Evolutionary conservation across 2,329 filamentous ascomycete species (phyloP).

Genomic region (Ophiostoma ips): DNA sequence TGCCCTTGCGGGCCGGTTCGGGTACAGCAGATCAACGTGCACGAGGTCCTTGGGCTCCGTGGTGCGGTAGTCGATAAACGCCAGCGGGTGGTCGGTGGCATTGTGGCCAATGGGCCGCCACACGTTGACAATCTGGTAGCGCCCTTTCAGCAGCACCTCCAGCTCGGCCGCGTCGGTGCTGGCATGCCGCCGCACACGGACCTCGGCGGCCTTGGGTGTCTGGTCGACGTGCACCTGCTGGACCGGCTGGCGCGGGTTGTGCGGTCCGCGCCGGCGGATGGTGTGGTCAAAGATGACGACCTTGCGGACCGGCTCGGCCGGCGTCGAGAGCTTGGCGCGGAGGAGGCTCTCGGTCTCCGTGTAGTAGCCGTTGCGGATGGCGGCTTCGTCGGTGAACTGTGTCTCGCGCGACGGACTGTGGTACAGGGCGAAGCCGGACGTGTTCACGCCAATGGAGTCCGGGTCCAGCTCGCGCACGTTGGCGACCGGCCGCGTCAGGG

Average conservation of each 20-base stretch:
- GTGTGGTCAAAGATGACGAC: slow-evolving; percentile 63
- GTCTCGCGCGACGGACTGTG: slow-evolving; percentile 37
- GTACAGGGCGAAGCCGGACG: slow-evolving; percentile 42
- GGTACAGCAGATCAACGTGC: slow-evolving; percentile 49
- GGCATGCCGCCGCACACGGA: slow-evolving; percentile 47
- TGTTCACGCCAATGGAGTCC: slow-evolving; percentile 40
- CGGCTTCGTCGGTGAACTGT: slow-evolving; percentile 38
- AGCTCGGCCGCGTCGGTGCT: slow-evolving; percentile 31
- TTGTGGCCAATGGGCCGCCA: slow-evolving; percentile 54
- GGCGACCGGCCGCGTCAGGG: slow-evolving; percentile 33
- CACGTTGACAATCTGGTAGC: slow-evolving; percentile 57
- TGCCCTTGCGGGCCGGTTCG: slow-evolving; percentile 23
- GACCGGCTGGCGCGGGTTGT: slow-evolving; percentile 47
- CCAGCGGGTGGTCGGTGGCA: slow-evolving; percentile 48
- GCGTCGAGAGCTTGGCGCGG: slow-evolving; percentile 30
- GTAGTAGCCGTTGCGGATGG: slow-evolving; percentile 46
- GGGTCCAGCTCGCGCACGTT: slow-evolving; percentile 40
- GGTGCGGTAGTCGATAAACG: slow-evolving; percentile 49
- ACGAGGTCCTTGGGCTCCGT: slow-evolving; percentile 45
- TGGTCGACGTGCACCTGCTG: slow-evolving; percentile 62
- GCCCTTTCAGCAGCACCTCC: slow-evolving; percentile 39
- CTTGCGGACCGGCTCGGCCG: slow-evolving; percentile 32
- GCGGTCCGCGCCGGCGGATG: slow-evolving; percentile 41
- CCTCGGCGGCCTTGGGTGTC: slow-evolving; percentile 47
- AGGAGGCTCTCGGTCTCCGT: slow-evolving; percentile 45